Evolutionary conservation across 345 rosid genomes (phyloP), one percentile per base, ranked within the genome.

Genomic region (Eucalyptus marginata): DNA sequence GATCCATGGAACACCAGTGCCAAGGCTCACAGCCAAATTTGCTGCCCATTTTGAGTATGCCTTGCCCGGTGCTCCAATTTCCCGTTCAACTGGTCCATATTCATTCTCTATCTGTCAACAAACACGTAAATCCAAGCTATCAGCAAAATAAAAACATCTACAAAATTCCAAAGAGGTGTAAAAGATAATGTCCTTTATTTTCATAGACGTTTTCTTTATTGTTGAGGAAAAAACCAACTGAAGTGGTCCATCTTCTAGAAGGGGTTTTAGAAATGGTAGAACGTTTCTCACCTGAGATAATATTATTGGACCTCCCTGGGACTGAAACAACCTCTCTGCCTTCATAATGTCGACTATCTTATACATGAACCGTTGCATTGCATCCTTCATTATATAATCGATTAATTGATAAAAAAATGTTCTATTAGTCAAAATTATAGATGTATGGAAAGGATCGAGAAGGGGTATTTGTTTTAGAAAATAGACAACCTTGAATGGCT

Each of bases 1-100:
- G 33, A 93, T 91, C 95, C 95, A 93, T 40, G 95, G 95, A 33
- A 93, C 95, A 49, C 95, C 94, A 10, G 94, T 92, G 62, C 87
- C 89, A 20, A 93, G 93, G 20, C 89, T 90, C 71, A 93, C 91
- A 13, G 95, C 95, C 95, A 92, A 91, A 18, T 88, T 86, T 8
- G 94, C 95, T 51, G 95, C 95, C 95, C 95, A 92, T 44, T 91
- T 89, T 24, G 92, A 86, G 88, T 93, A 93, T 12, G 89, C 49
- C 66, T 71, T 49, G 13, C 90, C 91, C 3, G 88, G 86, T 47
- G 89, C 88, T 20, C 89, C 89, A 40, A 88, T 76, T 36, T 88
- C 51, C 89, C 86, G 58, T 44, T 90, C 90, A 17, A 88, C 86
- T 12, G 88, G 91, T 24, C 89, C 91, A 20, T 54, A 90, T 50